These are phyloP conservation scores for Aegilops sharonensis DNA, from an alignment of 176 grass and related monocot genomes.

Conservation along the genomic window DNA sequence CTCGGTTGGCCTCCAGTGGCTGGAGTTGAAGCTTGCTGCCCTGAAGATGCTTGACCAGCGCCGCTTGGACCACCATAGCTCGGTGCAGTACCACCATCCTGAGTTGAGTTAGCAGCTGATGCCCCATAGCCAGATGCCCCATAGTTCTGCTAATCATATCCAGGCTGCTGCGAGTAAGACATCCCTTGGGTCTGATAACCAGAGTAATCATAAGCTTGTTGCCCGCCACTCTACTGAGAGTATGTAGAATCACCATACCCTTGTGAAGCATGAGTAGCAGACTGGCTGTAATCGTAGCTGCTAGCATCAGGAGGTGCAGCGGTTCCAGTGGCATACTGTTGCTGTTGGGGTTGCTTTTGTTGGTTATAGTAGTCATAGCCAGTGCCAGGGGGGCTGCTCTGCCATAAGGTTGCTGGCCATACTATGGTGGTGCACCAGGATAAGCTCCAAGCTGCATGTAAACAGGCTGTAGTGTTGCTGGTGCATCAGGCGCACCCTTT, in stretches of 20 bases:
- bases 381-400: slow-evolving; percentile 60
- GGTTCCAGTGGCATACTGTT: slow-evolving; percentile 50
- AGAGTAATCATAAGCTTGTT: slow-evolving; percentile 55
- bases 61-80: too few species aligned
- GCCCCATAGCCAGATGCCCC: too few species aligned
- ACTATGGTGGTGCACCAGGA: slow-evolving; percentile 73
- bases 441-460: slow-evolving; percentile 80
- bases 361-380: too few species aligned
- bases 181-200: slow-evolving; percentile 51
- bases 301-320: slow-evolving; percentile 38
- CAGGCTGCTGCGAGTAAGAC: slow-evolving; percentile 63
- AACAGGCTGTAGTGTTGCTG: slow-evolving; percentile 51
- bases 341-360: slow-evolving; percentile 70
- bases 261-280: too few species aligned
- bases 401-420: slow-evolving; percentile 72
- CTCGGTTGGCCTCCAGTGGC: too few species aligned
- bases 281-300: too few species aligned
- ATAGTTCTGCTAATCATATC: slow-evolving; percentile 48
- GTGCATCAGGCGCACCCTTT: slow-evolving; percentile 52
- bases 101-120: too few species aligned
- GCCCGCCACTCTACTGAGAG: neutral
- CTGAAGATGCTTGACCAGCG: too few species aligned
- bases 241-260: too few species aligned
- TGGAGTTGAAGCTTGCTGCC: too few species aligned
- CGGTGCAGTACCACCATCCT: too few species aligned